Conservation (phyloP, 179 eudicot genomes). For the Camellia oleifera region DNA sequence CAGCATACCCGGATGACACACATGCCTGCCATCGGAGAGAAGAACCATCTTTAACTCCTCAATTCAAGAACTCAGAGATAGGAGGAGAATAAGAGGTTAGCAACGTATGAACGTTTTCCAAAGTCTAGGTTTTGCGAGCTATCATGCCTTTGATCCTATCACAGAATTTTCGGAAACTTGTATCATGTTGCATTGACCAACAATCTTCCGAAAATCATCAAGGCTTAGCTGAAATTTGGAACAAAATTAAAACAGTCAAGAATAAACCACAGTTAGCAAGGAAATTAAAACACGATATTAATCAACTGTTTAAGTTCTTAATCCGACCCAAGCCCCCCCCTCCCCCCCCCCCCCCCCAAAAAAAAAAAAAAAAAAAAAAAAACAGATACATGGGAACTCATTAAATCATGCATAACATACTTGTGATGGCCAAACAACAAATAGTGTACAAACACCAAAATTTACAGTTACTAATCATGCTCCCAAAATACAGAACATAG, state of each 20-base stretch:
- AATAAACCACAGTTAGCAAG: background rate
- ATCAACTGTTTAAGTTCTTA: background rate
- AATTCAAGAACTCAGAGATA: no score
- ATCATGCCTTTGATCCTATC: background rate
- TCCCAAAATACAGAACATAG: background rate
- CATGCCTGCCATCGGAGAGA: no score
- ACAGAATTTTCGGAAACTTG: conserved; percentile 24
- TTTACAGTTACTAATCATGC: background rate
- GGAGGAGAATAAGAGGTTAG: no score
- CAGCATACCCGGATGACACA: background rate
- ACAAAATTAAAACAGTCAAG: background rate
- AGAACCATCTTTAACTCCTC: no score
- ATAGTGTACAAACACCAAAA: no score
- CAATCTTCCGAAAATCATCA: conserved; percentile 74
- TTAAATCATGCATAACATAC: background rate
- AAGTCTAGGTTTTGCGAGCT: no score
- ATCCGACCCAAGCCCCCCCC: background rate
- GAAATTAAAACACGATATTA: background rate
- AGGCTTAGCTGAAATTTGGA: conserved; percentile 53
- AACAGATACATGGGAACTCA: background rate
- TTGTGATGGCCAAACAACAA: background rate
- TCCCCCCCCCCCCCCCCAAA: background rate
- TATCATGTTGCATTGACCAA: conserved; percentile 61
- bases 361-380: background rate
- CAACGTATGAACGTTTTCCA: no score